Conservation (phyloP, 1,284 basidiomycete genomes). For the Cryptococcus neoformans region DNA sequence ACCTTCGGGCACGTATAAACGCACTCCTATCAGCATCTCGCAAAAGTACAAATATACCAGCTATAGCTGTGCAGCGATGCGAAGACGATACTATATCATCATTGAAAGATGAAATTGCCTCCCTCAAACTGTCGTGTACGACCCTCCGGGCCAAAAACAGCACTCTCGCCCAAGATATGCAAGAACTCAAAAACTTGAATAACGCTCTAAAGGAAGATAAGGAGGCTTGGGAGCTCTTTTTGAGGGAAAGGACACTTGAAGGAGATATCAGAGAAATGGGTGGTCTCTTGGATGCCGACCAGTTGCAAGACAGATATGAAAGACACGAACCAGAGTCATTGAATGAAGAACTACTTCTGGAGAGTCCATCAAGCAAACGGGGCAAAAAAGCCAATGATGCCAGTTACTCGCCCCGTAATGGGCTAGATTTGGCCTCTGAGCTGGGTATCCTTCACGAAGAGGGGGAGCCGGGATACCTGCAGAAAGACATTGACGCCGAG, state of each 20-base stretch:
- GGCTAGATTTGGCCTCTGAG: constrained; percentile 83
- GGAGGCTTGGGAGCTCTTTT: constrained; percentile 87
- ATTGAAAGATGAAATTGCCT: constrained; percentile 39
- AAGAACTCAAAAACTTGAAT: constrained; percentile 35
- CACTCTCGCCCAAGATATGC: constrained; percentile 32
- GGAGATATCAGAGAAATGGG: constrained; percentile 69
- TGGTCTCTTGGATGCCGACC: constrained; percentile 22
- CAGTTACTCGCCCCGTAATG: constrained; percentile 60
- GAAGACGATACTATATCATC: constrained; percentile 9
- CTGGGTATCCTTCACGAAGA: constrained; percentile 72
- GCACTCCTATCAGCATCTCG: constrained; percentile 13
- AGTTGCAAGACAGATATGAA: constrained; percentile 38
- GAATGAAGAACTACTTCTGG: background rate
- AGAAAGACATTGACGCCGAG: constrained; percentile 32
- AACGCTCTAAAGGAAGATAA: constrained; percentile 67
- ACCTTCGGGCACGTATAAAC: constrained; percentile 33
- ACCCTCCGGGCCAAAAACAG: constrained; percentile 38
- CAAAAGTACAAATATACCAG: background rate
- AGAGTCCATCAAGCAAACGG: constrained; percentile 5
- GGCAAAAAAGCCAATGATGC: constrained; percentile 54
- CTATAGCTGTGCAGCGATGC: background rate
- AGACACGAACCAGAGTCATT: constrained; percentile 27
- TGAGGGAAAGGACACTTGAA: constrained; percentile 81
- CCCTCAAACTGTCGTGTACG: constrained; percentile 32
- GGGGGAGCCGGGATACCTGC: constrained; percentile 13